Conservation (phyloP, 768 basidiomycete genomes). For the Botryobasidium botryosum region DNA sequence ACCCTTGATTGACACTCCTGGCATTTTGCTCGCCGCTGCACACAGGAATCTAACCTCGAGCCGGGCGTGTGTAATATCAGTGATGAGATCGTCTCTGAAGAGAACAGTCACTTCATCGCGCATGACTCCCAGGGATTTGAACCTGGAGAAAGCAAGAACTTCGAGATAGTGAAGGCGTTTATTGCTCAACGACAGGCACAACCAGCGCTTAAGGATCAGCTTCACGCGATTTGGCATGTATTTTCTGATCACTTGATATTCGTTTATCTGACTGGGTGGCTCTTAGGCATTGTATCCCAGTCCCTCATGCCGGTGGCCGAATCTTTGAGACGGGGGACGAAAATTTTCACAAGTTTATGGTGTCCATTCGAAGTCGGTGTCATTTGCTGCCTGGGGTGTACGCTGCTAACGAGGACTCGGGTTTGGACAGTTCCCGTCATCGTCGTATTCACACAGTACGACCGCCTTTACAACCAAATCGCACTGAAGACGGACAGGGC, state of each 20-base stretch:
- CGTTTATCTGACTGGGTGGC: background rate
- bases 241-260: no score
- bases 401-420: background rate
- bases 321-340: constrained; percentile 18
- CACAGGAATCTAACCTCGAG: no score
- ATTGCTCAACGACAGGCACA: background rate
- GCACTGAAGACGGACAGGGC: no score
- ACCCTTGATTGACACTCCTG: no score
- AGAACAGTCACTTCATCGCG: background rate
- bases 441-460: no score
- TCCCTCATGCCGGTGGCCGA: constrained; percentile 16
- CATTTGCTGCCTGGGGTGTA: constrained; percentile 9
- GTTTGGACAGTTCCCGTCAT: constrained; percentile 23
- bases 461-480: no score
- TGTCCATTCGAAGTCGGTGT: background rate
- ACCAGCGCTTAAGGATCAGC: background rate
- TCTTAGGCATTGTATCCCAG: constrained; percentile 20
- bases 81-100: background rate
- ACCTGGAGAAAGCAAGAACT: background rate
- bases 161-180: background rate
- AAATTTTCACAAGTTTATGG: constrained; percentile 14
- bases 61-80: no score
- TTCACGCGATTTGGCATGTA: background rate
- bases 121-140: constrained; percentile 1
- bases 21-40: no score